Conservation (phyloP, 805 yeast genomes). For the Geotrichum ghanense region DNA sequence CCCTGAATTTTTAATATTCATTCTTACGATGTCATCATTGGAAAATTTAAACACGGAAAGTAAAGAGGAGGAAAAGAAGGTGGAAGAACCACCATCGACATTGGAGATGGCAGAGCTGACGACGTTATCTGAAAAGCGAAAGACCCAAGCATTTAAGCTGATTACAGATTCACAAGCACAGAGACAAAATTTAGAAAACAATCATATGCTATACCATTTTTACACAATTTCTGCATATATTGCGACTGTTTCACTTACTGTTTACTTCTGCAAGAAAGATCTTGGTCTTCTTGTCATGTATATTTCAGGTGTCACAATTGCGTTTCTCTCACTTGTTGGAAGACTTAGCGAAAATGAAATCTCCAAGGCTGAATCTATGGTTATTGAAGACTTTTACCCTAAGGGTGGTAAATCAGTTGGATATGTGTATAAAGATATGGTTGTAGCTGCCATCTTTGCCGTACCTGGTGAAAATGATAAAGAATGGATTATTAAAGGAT, state of each 20-base stretch:
- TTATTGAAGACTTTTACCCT: neutral
- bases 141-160: constrained; percentile 6
- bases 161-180: constrained; percentile 9
- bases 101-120: neutral
- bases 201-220: constrained; percentile 5
- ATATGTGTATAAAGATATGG: constrained; percentile 8
- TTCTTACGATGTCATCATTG: too few species aligned
- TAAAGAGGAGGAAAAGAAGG: neutral
- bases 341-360: constrained; percentile 7
- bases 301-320: constrained; percentile 7
- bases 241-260: constrained; percentile 1
- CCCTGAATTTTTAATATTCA: too few species aligned
- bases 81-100: neutral
- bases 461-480: constrained; percentile 3
- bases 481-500: constrained; percentile 6
- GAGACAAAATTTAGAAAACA: constrained; percentile 9
- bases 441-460: constrained; percentile 6
- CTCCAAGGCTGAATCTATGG: constrained; percentile 6
- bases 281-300: constrained; percentile 5
- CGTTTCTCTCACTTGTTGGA: constrained; percentile 6
- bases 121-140: constrained; percentile 1
- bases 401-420: neutral
- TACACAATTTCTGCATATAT: constrained; percentile 5
- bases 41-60: too few species aligned
- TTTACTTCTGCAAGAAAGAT: constrained; percentile 5